Conservation (phyloP, 1,284 basidiomycete species). For the Veloboletus limbatus region DNA sequence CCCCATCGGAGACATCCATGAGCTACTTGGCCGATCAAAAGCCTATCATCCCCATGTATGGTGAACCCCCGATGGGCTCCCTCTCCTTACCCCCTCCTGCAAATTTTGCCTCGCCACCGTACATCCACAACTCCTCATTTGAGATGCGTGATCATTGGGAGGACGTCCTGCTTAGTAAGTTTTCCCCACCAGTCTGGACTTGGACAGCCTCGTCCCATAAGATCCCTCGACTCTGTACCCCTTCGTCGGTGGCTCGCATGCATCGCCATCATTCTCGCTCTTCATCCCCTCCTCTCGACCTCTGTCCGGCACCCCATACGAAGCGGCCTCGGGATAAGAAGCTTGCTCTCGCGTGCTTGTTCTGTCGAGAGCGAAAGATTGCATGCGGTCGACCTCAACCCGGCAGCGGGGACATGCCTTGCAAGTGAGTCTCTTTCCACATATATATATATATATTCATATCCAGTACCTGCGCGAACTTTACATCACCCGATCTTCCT, state of each 20-base stretch:
- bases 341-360: conserved; percentile 56
- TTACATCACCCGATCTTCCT: conserved; percentile 21
- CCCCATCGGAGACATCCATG: not conserved
- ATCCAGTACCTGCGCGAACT: too few relatives aligned
- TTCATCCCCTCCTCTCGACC: conserved; percentile 19
- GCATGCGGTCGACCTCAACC: conserved; percentile 56
- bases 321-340: conserved; percentile 40
- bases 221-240: conserved; percentile 15
- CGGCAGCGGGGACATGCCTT: conserved; percentile 50
- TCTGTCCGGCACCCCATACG: conserved; percentile 21
- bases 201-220: too few relatives aligned
- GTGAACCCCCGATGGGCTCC: conserved; percentile 31
- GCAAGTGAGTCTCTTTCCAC: conserved; percentile 50
- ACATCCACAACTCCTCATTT: conserved; percentile 13
- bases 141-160: conserved; percentile 24
- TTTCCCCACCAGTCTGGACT: conserved; percentile 5
- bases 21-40: conserved; percentile 8
- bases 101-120: conserved; percentile 15
- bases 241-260: conserved; percentile 16
- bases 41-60: not conserved
- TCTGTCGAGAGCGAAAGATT: conserved; percentile 63
- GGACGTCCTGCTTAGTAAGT: conserved; percentile 17
- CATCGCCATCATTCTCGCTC: conserved; percentile 25
- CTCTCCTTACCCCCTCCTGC: conserved; percentile 28
- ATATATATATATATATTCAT: too few relatives aligned